Percentiles rank a stretch among this genome's conserved stretches.
Conservation (phyloP, 208 protist genomes). For the Crithidia expoeki region DNA sequence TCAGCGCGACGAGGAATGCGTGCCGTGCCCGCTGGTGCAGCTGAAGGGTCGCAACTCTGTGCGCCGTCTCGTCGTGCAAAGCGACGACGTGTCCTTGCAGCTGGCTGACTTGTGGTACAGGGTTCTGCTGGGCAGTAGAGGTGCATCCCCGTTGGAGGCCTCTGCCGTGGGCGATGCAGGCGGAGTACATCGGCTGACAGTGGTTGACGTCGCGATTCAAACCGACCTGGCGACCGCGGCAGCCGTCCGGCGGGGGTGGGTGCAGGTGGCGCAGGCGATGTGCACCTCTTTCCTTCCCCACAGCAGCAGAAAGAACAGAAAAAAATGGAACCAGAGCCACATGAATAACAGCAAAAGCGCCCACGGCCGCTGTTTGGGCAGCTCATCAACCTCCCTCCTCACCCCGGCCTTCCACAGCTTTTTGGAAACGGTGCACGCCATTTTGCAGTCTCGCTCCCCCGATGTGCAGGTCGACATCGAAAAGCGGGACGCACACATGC, state of each 20-base stretch:
- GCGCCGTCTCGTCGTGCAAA: constrained; percentile 19
- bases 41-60: constrained; percentile 8
- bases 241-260: constrained; percentile 40
- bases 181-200: constrained; percentile 8
- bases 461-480: constrained; percentile 19
- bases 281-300: constrained; percentile 13
- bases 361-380: not conserved
- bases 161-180: constrained; percentile 10
- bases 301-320: not conserved
- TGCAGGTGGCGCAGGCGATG: constrained; percentile 29
- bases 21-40: constrained; percentile 13
- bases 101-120: constrained; percentile 21
- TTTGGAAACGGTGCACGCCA: constrained; percentile 10
- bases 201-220: constrained; percentile 38
- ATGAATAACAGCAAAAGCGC: not conserved
- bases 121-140: constrained; percentile 11
- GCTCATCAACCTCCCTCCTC: not conserved
- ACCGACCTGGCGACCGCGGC: constrained; percentile 43
- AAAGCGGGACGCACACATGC: constrained; percentile 17
- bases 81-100: constrained; percentile 20
- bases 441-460: constrained; percentile 30
- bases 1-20: constrained; percentile 14
- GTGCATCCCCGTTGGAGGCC: not conserved
- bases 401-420: constrained; percentile 10
- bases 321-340: too few species aligned